Percentiles rank a stretch among this genome's conserved stretches.
These are phyloP conservation scores for Aspergillus novofumigatus DNA, from an alignment of 2,329 filamentous ascomycete genomes.

Conservation along the genomic window DNA sequence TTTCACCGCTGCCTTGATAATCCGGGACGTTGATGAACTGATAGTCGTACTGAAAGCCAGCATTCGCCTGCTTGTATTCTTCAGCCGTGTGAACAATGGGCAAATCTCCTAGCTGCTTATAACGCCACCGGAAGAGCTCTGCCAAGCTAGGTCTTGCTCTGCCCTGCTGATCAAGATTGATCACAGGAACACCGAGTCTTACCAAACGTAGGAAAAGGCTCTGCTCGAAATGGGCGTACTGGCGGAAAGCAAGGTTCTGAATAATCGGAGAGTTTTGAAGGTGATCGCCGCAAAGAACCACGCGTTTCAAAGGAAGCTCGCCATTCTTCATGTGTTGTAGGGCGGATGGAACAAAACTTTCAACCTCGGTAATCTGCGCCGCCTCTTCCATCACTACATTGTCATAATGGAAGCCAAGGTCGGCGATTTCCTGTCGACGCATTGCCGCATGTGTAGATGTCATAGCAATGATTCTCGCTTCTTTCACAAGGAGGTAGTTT, in stretches of 20 bases:
- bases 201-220: constrained; percentile 89
- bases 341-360: constrained; percentile 93
- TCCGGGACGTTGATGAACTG: constrained; percentile 95
- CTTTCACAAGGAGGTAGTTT: constrained; percentile 90
- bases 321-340: constrained; percentile 76
- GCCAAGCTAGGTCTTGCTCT: constrained; percentile 84
- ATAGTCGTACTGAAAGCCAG: constrained; percentile 89
- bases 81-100: constrained; percentile 63
- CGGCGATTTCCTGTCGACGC: constrained; percentile 81
- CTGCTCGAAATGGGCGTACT: constrained; percentile 94
- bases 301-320: constrained; percentile 72
- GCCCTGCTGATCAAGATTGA: constrained; percentile 89
- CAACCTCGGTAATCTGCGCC: constrained; percentile 94
- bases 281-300: constrained; percentile 92
- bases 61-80: constrained; percentile 78
- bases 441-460: constrained; percentile 97
- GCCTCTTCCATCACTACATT: constrained; percentile 99
- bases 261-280: constrained; percentile 95
- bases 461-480: constrained; percentile 98
- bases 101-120: constrained; percentile 73
- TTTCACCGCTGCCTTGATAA: constrained; percentile 86
- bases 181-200: constrained; percentile 84
- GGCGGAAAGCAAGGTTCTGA: constrained; percentile 87
- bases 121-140: constrained; percentile 89
- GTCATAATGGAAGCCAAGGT: constrained; percentile 93